phyloP scores from a whole-genome alignment of 1,284 basidiomycete species.

The Malassezia psittaci region DNA sequence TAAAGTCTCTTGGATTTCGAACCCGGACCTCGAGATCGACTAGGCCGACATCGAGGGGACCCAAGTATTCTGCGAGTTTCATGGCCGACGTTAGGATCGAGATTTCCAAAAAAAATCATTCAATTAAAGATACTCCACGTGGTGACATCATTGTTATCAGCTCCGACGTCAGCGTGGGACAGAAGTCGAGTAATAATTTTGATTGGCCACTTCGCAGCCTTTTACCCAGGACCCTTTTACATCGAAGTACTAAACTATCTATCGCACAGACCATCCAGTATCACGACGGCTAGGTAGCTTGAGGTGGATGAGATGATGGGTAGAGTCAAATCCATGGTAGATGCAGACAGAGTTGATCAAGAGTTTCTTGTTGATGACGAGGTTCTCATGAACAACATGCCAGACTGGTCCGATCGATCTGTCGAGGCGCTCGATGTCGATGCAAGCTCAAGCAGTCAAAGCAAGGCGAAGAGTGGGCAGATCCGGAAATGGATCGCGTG shows the following conservation, averaged over 20 bases:
- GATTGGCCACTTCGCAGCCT: too few relatives aligned
- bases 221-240: too few relatives aligned
- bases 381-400: background rate
- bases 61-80: constrained; percentile 19
- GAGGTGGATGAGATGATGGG: background rate
- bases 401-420: background rate
- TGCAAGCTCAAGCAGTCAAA: background rate
- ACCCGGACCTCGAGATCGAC: constrained; percentile 39
- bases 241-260: too few relatives aligned
- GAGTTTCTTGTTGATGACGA: background rate
- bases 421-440: background rate
- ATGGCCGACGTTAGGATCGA: background rate
- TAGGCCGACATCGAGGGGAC: constrained; percentile 29
- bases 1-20: constrained; percentile 25
- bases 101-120: constrained; percentile 12
- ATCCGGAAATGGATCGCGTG: background rate
- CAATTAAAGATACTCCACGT: too few relatives aligned
- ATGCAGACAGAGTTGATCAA: background rate
- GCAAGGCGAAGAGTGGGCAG: background rate
- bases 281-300: background rate
- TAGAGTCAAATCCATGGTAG: background rate
- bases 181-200: too few relatives aligned
- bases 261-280: background rate
- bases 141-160: too few relatives aligned
- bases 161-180: too few relatives aligned